These are phyloP conservation scores for Ophiostoma sp. DNA, from an alignment of 2,329 filamentous ascomycete genomes.

Conservation along the genomic window DNA sequence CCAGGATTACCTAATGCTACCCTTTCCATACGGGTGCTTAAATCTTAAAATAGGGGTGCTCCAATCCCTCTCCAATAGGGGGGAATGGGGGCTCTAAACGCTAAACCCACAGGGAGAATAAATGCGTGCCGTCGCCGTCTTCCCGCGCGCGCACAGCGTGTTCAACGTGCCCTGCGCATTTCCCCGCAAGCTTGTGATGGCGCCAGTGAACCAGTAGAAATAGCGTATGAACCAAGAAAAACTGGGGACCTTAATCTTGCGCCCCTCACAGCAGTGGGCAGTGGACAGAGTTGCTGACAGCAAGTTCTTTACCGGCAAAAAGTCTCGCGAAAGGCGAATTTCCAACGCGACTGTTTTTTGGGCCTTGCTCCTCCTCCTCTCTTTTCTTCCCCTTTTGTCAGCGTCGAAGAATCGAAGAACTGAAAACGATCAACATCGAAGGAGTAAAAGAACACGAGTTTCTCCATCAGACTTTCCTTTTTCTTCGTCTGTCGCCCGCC, in stretches of 20 bases:
- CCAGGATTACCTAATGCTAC: neutral
- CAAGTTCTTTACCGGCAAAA: neutral
- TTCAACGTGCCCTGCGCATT: neutral
- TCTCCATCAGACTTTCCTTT: neutral
- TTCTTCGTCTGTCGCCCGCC: neutral
- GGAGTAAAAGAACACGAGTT: neutral
- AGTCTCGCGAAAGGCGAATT: neutral
- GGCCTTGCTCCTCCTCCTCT: neutral
- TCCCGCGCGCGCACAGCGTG: neutral
- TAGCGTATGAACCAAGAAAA: neutral
- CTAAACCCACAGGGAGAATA: neutral
- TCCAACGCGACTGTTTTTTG: neutral
- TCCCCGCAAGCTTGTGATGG: conserved; percentile 11
- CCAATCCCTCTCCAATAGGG: neutral
- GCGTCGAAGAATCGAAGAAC: neutral
- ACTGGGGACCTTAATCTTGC: conserved; percentile 23
- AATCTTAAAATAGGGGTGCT: neutral
- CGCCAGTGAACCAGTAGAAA: neutral
- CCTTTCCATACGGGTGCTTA: neutral
- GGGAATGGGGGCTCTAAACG: neutral
- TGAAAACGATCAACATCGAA: neutral
- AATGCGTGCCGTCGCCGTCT: neutral
- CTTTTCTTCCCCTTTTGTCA: neutral
- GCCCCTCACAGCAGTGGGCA: neutral
- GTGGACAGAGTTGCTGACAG: neutral